Conservation (phyloP, 495 filamentous ascomycete species). For the Amorphotheca resinae region DNA sequence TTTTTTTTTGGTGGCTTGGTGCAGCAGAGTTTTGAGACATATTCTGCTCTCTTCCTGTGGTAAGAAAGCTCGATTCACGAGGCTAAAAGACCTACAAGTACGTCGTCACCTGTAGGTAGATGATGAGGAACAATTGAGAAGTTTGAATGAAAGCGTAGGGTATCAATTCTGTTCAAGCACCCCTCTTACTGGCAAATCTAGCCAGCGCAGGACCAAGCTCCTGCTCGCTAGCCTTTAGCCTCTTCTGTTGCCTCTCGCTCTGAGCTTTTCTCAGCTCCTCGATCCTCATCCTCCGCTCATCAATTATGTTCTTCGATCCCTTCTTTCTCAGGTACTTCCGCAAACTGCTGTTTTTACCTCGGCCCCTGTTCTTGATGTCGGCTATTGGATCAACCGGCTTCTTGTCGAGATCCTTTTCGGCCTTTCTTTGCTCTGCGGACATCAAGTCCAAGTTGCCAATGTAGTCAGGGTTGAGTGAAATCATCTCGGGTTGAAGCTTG, state of each 20-base stretch:
- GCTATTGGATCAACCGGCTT: constrained; percentile 57
- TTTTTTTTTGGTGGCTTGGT: too few species aligned
- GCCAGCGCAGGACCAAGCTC: constrained; percentile 60
- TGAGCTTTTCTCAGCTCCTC: constrained; percentile 55
- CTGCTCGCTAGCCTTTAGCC: constrained; percentile 44
- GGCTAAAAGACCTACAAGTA: too few species aligned
- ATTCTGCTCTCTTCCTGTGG: too few species aligned
- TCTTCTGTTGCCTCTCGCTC: constrained; percentile 47
- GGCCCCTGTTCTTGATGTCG: constrained; percentile 55
- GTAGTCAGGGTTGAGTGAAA: constrained; percentile 80
- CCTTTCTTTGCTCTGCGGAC: constrained; percentile 56
- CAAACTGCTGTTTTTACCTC: constrained; percentile 85
- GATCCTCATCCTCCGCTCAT: constrained; percentile 64
- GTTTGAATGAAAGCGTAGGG: too few species aligned
- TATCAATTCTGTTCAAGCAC: constrained; percentile 2
- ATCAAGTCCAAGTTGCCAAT: constrained; percentile 75
- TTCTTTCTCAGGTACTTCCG: constrained; percentile 85
- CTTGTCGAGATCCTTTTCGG: constrained; percentile 62
- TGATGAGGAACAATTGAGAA: too few species aligned
- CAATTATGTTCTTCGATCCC: constrained; percentile 78
- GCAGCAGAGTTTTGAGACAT: too few species aligned
- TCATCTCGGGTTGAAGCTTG: constrained; percentile 96
- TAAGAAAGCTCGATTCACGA: too few species aligned
- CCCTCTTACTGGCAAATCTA: constrained; percentile 47
- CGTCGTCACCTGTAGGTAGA: too few species aligned